Percentiles rank a stretch among this genome's conserved stretches.
Evolutionary conservation across 2,329 filamentous ascomycete species (phyloP).

Genomic region (Fusarium sp.): DNA sequence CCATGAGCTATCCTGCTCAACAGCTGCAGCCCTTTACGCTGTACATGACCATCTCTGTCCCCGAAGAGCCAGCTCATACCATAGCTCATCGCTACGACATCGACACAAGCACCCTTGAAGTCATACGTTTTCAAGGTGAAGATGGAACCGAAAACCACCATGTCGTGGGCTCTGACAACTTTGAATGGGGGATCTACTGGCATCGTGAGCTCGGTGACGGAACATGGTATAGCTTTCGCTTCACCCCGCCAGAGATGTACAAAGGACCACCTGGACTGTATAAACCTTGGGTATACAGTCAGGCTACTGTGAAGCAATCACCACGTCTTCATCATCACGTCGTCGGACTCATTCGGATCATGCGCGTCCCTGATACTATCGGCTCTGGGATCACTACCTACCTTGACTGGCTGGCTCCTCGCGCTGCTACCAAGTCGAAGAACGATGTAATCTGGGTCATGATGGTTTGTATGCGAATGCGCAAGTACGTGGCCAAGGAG

Average conservation of each 20-base stretch:
- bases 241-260: slow-evolving; percentile 2
- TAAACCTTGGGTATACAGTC: slow-evolving; percentile 37
- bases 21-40: slow-evolving; percentile 43
- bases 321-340: slow-evolving; percentile 49
- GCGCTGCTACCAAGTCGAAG: slow-evolving; percentile 42
- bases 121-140: slow-evolving; percentile 29
- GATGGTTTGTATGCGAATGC: slow-evolving; percentile 47
- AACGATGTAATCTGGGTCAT: slow-evolving; percentile 51
- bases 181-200: slow-evolving; percentile 56
- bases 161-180: slow-evolving; percentile 48
- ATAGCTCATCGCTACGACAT: slow-evolving; percentile 25
- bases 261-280: slow-evolving; percentile 22
- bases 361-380: slow-evolving; percentile 40
- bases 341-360: slow-evolving; percentile 51
- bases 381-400: slow-evolving; percentile 47
- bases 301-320: slow-evolving; percentile 41
- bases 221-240: slow-evolving; percentile 47
- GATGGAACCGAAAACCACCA: slow-evolving; percentile 35
- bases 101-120: slow-evolving; percentile 19
- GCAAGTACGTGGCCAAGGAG: slow-evolving; percentile 44
- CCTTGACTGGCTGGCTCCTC: slow-evolving; percentile 52
- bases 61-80: slow-evolving; percentile 20
- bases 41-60: slow-evolving; percentile 46
- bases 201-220: slow-evolving; percentile 48
- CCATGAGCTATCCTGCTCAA: slow-evolving; percentile 38